Conservation (phyloP, 257 asterid genomes). For the Perilla frutescens region DNA sequence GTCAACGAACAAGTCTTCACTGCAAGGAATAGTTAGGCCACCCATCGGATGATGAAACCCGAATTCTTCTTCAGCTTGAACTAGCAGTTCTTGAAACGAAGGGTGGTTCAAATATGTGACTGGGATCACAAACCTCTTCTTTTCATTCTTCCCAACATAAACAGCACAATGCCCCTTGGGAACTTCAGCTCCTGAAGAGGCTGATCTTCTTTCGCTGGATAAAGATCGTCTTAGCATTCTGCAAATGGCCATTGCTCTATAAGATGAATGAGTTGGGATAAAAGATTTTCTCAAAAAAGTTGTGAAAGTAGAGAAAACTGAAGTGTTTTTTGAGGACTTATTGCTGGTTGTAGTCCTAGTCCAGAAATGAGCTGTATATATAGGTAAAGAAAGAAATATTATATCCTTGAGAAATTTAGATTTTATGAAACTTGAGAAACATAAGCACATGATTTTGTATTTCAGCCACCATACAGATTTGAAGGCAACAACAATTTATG, state of each 20-base stretch:
- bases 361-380: constrained; percentile 16
- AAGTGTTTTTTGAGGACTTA: background rate
- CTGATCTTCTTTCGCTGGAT: constrained; percentile 21
- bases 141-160: constrained; percentile 23
- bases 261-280: background rate
- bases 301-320: constrained; percentile 1
- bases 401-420: background rate
- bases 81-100: constrained; percentile 42
- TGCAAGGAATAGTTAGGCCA: constrained; percentile 48
- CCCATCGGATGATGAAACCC: constrained; percentile 51
- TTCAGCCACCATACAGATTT: background rate
- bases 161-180: constrained; percentile 32
- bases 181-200: constrained; percentile 8
- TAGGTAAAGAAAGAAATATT: background rate
- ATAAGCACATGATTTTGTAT: constrained; percentile 6
- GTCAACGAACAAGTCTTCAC: constrained; percentile 35
- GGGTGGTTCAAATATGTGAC: constrained; percentile 45
- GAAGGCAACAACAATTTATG: background rate
- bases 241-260: constrained; percentile 22
- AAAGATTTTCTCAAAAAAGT: background rate
- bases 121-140: constrained; percentile 26
- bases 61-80: constrained; percentile 43
- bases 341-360: constrained; percentile 7
- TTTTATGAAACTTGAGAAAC: background rate
- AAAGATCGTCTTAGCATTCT: constrained; percentile 28